These are phyloP conservation scores for Nymphaea colorata DNA, from an alignment of 164 flowering plant genomes.

Conservation along the genomic window DNA sequence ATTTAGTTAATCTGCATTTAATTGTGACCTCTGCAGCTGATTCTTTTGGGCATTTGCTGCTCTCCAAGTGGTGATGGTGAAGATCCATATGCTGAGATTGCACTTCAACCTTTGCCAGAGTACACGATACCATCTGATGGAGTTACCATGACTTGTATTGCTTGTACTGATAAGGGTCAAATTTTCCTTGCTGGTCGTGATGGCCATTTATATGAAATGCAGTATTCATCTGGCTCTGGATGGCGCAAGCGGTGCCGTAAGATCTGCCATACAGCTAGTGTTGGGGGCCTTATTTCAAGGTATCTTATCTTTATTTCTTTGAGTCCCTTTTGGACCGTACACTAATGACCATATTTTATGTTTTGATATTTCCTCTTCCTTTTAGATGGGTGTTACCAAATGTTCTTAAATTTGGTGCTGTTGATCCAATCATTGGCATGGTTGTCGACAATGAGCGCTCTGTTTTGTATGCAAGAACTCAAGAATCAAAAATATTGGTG, in stretches of 20 bases:
- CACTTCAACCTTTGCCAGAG: slow-evolving; percentile 87
- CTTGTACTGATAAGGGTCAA: slow-evolving; percentile 80
- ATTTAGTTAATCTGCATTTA: neutral
- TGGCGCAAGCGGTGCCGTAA: slow-evolving; percentile 94
- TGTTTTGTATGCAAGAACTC: slow-evolving; percentile 83
- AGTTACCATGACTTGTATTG: slow-evolving; percentile 84
- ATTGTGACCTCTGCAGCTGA: slow-evolving; percentile 30
- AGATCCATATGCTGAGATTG: slow-evolving; percentile 90
- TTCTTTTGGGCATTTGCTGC: slow-evolving; percentile 93
- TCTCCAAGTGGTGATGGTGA: slow-evolving; percentile 65
- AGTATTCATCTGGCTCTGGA: slow-evolving; percentile 75
- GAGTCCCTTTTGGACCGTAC: neutral
- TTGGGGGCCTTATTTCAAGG: slow-evolving; percentile 84
- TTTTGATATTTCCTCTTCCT: neutral
- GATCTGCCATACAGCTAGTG: slow-evolving; percentile 83
- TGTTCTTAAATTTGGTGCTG: slow-evolving; percentile 85
- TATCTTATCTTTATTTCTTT: slow-evolving; percentile 9
- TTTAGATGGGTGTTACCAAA: slow-evolving; percentile 95
- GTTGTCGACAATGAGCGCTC: slow-evolving; percentile 81
- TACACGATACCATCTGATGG: slow-evolving; percentile 93
- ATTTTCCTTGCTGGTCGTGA: slow-evolving; percentile 94
- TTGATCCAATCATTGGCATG: slow-evolving; percentile 93
- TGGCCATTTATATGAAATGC: slow-evolving; percentile 90
- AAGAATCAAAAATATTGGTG: slow-evolving; percentile 87
- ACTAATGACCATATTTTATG: neutral